Conservation (phyloP, 345 rosid species). For the Garcia nutans region DNA sequence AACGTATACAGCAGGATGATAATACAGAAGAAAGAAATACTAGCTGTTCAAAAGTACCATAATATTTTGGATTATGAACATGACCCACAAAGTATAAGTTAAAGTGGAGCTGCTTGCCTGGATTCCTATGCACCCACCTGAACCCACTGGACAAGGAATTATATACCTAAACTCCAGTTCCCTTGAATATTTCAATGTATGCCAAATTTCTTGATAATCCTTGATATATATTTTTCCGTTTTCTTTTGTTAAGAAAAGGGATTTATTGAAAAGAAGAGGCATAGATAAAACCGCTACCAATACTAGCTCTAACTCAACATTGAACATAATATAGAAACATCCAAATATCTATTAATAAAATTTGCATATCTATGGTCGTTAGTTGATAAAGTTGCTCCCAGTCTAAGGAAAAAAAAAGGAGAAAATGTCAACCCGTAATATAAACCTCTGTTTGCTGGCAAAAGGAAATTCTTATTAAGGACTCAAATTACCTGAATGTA, state of each 20-base stretch:
- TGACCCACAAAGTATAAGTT: not conserved
- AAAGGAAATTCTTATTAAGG: not conserved
- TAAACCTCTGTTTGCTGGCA: not conserved
- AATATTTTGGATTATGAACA: not conserved
- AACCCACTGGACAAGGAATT: not conserved
- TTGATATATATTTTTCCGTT: not conserved
- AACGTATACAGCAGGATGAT: not conserved
- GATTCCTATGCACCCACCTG: not conserved
- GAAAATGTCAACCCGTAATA: not conserved
- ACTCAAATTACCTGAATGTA: constrained; percentile 59
- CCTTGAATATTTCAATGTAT: too few relatives aligned
- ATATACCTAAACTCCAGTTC: not conserved
- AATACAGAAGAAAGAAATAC: not conserved
- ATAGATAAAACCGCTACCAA: not conserved
- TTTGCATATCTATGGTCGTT: not conserved
- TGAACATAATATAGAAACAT: not conserved
- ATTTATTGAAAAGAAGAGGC: not conserved
- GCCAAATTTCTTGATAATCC: not conserved
- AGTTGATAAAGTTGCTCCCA: not conserved
- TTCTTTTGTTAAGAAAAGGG: not conserved
- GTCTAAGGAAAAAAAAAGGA: not conserved
- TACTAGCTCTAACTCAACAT: not conserved
- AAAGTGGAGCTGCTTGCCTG: constrained; percentile 5
- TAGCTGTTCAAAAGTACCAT: not conserved
- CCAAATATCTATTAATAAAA: not conserved